Evolutionary conservation across 495 filamentous ascomycete species (phyloP).

Genomic region (Massariosphaeria phaeospora): DNA sequence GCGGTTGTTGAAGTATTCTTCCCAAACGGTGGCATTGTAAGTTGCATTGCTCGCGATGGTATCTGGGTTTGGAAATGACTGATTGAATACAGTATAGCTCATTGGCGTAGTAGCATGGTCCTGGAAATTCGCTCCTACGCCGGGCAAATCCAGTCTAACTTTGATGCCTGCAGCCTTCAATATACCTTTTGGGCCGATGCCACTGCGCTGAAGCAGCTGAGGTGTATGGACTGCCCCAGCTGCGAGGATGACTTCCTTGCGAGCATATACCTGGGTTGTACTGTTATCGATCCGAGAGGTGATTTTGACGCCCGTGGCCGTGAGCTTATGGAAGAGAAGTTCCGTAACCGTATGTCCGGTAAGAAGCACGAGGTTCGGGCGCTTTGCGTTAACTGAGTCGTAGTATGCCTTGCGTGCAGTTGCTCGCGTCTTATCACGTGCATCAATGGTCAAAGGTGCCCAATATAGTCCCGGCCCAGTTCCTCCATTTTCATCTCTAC

Average conservation of each 20-base stretch:
- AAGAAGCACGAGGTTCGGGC: neutral
- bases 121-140: slow-evolving; percentile 22
- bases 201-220: slow-evolving; percentile 10
- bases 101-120: slow-evolving; percentile 1
- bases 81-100: neutral
- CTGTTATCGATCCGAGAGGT: neutral
- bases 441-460: neutral
- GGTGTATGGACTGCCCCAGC: slow-evolving; percentile 18
- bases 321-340: neutral
- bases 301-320: neutral
- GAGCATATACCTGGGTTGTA: slow-evolving; percentile 35
- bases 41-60: neutral
- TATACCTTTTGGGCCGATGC: slow-evolving; percentile 16
- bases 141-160: slow-evolving; percentile 2
- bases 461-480: slow-evolving; percentile 6
- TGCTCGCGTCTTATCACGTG: neutral
- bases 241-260: slow-evolving; percentile 47
- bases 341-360: neutral
- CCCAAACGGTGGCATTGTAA: neutral
- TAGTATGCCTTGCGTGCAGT: neutral
- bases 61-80: slow-evolving; percentile 1
- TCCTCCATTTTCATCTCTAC: neutral
- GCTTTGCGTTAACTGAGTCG: neutral
- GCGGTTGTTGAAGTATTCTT: neutral
- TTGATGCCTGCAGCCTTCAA: slow-evolving; percentile 7